These are phyloP conservation scores for Ophiostoma himal-ulmi DNA, from an alignment of 2,329 filamentous ascomycete genomes.

Conservation along the genomic window DNA sequence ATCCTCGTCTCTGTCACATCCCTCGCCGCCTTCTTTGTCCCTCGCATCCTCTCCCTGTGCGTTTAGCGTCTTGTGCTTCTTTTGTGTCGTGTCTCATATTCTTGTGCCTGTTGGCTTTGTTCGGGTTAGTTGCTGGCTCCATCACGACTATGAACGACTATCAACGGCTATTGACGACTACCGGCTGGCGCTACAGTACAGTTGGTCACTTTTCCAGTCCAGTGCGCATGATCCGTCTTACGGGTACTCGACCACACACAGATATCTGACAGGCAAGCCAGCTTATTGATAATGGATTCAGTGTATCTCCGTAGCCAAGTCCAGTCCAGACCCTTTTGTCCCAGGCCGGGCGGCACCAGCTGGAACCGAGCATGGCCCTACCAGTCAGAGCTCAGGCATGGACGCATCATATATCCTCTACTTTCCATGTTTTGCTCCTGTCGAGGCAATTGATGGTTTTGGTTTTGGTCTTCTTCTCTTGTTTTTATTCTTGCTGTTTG, in stretches of 20 bases:
- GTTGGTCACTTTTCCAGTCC: background rate
- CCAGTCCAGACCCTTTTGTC: background rate
- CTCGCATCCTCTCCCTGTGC: background rate
- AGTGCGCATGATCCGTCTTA: background rate
- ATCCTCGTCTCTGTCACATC: background rate
- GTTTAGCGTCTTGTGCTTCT: background rate
- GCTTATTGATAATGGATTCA: background rate
- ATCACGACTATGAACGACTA: background rate
- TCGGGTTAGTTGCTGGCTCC: background rate
- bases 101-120: background rate
- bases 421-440: background rate
- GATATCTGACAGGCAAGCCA: background rate
- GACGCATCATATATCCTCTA: background rate
- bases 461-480: background rate
- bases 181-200: background rate
- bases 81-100: conserved; percentile 1
- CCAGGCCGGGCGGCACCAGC: background rate
- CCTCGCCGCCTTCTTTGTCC: background rate
- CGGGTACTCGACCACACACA: background rate
- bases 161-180: background rate
- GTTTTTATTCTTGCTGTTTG: background rate
- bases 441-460: background rate
- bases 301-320: background rate
- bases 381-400: background rate
- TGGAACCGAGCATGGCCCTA: background rate